Base-by-base conservation (phyloP, 1,139 yeast genomes). In the Petasospora fabianii region DNA sequence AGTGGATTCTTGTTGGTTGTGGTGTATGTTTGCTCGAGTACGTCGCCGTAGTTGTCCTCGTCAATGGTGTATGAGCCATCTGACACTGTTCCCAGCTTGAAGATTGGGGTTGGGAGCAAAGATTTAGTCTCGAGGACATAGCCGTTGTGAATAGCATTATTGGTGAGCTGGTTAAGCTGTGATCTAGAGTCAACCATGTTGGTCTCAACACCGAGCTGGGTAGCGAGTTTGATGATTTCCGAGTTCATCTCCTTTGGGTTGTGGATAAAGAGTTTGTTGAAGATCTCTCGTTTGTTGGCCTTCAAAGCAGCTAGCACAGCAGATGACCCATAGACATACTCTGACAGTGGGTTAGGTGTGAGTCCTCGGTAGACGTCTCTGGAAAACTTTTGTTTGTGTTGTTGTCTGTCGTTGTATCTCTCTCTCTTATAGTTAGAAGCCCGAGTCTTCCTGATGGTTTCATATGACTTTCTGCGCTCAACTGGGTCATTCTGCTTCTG, bases 61-160 rank as follows among this genome's bases (percentile, higher is more conserved):
- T 48, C 47, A 24, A 54, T 41, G 38, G 46, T 29, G 41, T 44
- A 36, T 14, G 56, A 54, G 12, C 59, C 62, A 2, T 59, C 56
- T 20, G 60, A 52, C 7, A 59, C 54, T 8, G 48, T 40, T 1
- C 66, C 70, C 44, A 77, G 61, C 27, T 55, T 54, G 14, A 59
- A 54, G 9, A 80, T 60, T 20, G 66, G 66, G 3, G 71, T 66
- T 2, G 76, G 60, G 13, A 66, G 65, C 21, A 84, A 52, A 3
- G 84, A 81, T 47, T 75, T 73, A 0, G 90, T 73, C 53, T 83
- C 87, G 36, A 86, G 57, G 0, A 84, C 92, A 21, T 81, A 71
- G 8, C 95, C 94, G 59, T 88, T 88, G 61, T 88, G 96, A 11
- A 85, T 87, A 3, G 81, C 92, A 53, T 80, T 76, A 29, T 74